A percentile compares a stretch with the other conserved stretches of the same genome.
Evolutionary conservation across 164 flowering plant species (phyloP).

Genomic region (Chimonanthus salicifolius): DNA sequence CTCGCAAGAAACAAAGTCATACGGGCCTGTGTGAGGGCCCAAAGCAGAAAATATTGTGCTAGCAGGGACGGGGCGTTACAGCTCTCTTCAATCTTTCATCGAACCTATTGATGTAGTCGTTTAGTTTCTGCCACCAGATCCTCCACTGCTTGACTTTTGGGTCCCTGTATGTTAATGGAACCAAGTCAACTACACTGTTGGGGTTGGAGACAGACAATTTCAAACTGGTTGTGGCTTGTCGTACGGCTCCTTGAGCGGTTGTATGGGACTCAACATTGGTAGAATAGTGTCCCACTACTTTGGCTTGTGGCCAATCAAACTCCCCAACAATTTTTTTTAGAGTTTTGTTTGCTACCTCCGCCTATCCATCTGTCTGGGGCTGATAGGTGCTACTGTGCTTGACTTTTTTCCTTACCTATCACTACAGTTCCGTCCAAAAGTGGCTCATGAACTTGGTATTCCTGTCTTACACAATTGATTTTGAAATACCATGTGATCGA

Average conservation of each 20-base stretch:
- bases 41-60: no score
- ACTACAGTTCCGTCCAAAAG: neutral
- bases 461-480: neutral
- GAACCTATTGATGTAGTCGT: neutral
- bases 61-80: no score
- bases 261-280: neutral
- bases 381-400: neutral
- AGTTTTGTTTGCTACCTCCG: no score
- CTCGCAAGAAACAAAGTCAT: no score
- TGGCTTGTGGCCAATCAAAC: neutral
- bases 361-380: constrained; percentile 2
- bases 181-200: neutral
- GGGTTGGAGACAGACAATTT: neutral
- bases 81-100: neutral
- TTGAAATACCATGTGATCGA: neutral
- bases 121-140: no score
- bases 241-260: neutral
- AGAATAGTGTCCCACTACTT: neutral
- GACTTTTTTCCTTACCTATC: neutral
- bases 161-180: no score
- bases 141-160: no score
- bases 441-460: neutral
- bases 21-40: no score
- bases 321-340: neutral
- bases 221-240: neutral